Evolutionary conservation across 768 basidiomycete species (phyloP).

Genomic region (Gymnopilus junonius): DNA sequence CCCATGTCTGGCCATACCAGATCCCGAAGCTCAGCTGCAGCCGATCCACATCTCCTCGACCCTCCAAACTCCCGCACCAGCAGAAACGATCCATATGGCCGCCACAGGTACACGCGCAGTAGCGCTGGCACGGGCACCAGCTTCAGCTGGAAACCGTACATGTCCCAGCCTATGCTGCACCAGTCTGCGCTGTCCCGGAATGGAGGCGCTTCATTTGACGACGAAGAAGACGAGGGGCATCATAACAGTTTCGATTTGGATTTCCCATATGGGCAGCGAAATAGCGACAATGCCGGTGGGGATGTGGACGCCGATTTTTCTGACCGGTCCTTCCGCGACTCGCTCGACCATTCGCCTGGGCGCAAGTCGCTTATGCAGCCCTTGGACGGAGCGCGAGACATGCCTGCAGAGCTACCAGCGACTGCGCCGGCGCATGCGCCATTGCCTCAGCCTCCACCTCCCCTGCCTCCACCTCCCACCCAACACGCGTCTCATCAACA

Average conservation of each 20-base stretch:
- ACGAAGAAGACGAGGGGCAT: not conserved
- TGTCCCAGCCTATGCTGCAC: slow-evolving; percentile 48
- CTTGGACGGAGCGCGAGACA: not conserved
- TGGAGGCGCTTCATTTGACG: not conserved
- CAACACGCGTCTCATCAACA: not conserved
- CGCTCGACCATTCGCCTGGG: not conserved
- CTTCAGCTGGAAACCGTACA: slow-evolving; percentile 43
- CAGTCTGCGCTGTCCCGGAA: slow-evolving; percentile 9
- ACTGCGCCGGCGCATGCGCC: not conserved
- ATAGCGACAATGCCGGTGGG: not conserved
- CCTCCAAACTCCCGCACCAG: not conserved
- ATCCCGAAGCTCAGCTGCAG: not conserved
- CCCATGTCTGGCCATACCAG: not conserved
- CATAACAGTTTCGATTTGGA: not conserved
- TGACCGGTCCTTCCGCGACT: no score
- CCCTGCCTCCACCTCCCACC: not conserved
- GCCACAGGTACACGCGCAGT: slow-evolving; percentile 3
- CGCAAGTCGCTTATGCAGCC: slow-evolving; percentile 1
- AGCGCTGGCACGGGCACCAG: not conserved
- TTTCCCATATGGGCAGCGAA: not conserved
- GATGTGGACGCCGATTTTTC: not conserved
- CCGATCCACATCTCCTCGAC: not conserved
- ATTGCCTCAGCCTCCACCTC: not conserved
- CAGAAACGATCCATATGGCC: slow-evolving; percentile 18
- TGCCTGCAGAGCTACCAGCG: not conserved